Evolutionary conservation across 345 rosid species (phyloP).

Genomic region (Cardamine chenopodiifolia): DNA sequence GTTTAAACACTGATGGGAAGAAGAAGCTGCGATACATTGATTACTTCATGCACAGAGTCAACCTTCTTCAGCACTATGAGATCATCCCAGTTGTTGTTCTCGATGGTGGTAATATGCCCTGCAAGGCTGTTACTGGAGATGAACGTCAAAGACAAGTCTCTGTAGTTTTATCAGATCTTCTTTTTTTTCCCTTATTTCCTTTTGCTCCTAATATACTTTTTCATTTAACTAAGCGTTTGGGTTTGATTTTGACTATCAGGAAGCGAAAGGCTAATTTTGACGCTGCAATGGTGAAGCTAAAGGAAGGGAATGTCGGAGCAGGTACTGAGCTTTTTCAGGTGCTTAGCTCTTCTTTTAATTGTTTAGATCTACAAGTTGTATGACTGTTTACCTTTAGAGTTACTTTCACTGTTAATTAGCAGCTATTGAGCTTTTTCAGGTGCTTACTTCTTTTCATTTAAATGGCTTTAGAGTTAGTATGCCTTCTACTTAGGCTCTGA

Average conservation of each 20-base stretch:
- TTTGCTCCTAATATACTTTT: not conserved
- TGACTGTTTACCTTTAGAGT: not conserved
- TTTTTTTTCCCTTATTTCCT: not conserved
- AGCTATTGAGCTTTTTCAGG: slow-evolving; percentile 70
- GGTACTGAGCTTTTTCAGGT: slow-evolving; percentile 89
- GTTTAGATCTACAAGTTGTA: not conserved
- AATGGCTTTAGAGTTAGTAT: not conserved
- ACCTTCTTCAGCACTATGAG: slow-evolving; percentile 64
- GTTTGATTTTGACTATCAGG: slow-evolving; percentile 42
- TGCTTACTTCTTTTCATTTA: slow-evolving; percentile 25
- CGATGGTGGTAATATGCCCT: slow-evolving; percentile 81
- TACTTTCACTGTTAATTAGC: not conserved
- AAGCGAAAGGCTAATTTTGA: slow-evolving; percentile 63
- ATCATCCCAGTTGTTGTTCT: slow-evolving; percentile 80
- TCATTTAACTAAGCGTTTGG: not conserved
- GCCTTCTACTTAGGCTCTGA: not conserved
- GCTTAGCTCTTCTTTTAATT: not conserved
- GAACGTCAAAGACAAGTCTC: slow-evolving; percentile 59
- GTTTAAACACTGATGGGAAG: slow-evolving; percentile 61
- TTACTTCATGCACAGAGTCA: slow-evolving; percentile 83
- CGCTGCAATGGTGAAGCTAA: slow-evolving; percentile 70
- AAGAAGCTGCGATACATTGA: slow-evolving; percentile 66
- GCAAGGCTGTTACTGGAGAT: slow-evolving; percentile 73
- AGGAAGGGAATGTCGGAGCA: slow-evolving; percentile 69
- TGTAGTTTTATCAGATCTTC: not conserved